Conservation (phyloP, 129 eudicot species). For the Flaveria trinervia region DNA sequence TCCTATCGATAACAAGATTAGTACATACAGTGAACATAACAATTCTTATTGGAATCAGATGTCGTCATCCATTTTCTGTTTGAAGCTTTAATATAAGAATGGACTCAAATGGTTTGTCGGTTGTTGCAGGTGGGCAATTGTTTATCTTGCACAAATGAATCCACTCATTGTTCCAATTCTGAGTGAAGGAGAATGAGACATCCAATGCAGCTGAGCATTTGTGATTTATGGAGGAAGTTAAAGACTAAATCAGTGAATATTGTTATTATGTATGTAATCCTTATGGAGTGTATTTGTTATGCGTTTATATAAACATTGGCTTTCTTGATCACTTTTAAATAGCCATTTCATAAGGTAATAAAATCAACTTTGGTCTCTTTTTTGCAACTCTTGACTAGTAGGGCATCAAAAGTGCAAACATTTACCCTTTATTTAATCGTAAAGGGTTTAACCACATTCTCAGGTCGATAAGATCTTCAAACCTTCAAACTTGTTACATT, state of each 20-base stretch:
- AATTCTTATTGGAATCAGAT: not conserved
- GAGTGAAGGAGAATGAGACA: conserved; percentile 41
- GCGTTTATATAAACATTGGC: not conserved
- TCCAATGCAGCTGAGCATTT: conserved; percentile 7
- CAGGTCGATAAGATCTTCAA: not conserved
- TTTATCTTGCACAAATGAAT: conserved; percentile 52
- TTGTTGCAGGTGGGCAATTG: conserved; percentile 19
- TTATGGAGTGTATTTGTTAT: not conserved
- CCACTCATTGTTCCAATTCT: conserved; percentile 17
- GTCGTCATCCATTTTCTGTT: not conserved
- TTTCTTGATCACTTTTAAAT: conserved; percentile 15
- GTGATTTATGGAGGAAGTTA: not conserved
- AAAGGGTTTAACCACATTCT: not conserved
- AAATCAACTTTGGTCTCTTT: not conserved
- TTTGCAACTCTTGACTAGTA: not conserved
- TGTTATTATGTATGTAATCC: not conserved
- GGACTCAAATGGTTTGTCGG: not conserved
- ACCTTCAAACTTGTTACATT: too few species aligned
- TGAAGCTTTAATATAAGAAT: not conserved
- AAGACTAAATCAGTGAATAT: not conserved
- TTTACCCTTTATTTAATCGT: too few species aligned
- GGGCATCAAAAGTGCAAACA: not conserved
- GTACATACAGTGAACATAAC: not conserved
- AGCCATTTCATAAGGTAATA: conserved; percentile 19
- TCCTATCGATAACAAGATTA: not conserved